Percentiles rank a stretch among this genome's conserved stretches.
Conservation (phyloP, 108 stramenopile species). For the Pseudonitzschia pungens region DNA sequence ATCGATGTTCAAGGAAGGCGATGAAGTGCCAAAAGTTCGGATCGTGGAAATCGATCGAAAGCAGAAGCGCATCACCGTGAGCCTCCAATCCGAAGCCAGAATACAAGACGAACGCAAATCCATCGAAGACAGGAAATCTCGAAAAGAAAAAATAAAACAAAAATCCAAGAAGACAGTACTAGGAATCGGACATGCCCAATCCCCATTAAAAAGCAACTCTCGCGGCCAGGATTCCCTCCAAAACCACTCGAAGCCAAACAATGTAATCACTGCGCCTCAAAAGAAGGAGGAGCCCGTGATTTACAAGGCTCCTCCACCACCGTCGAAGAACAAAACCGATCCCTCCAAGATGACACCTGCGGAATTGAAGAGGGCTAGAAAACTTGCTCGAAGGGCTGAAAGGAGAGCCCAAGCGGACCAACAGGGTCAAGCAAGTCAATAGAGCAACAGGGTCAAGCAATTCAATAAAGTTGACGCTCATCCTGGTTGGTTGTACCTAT, state of each 20-base stretch:
- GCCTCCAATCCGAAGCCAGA: constrained; percentile 65
- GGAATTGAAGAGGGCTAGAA: constrained; percentile 77
- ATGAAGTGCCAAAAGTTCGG: constrained; percentile 51
- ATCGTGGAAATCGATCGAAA: constrained; percentile 74
- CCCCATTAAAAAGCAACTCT: not conserved
- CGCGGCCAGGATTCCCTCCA: too few species aligned
- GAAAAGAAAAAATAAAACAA: constrained; percentile 24
- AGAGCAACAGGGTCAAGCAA: not conserved
- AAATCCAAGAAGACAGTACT: constrained; percentile 18
- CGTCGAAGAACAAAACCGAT: constrained; percentile 3
- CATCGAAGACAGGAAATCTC: constrained; percentile 36
- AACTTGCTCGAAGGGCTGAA: constrained; percentile 74
- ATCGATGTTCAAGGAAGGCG: constrained; percentile 58
- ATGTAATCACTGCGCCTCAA: not conserved
- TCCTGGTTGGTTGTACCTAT: too few species aligned
- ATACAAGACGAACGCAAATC: constrained; percentile 50
- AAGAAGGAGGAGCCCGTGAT: not conserved
- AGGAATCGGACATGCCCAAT: not conserved
- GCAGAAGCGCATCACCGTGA: constrained; percentile 77
- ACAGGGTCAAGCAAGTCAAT: not conserved
- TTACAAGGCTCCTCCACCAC: constrained; percentile 7
- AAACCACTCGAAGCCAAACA: too few species aligned
- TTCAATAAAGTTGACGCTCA: too few species aligned
- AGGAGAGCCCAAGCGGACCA: constrained; percentile 32
- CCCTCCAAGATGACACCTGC: constrained; percentile 47